Evolutionary conservation across 2,329 filamentous ascomycete genomes (phyloP).

Genomic region (Daldinia eschscholtzii): DNA sequence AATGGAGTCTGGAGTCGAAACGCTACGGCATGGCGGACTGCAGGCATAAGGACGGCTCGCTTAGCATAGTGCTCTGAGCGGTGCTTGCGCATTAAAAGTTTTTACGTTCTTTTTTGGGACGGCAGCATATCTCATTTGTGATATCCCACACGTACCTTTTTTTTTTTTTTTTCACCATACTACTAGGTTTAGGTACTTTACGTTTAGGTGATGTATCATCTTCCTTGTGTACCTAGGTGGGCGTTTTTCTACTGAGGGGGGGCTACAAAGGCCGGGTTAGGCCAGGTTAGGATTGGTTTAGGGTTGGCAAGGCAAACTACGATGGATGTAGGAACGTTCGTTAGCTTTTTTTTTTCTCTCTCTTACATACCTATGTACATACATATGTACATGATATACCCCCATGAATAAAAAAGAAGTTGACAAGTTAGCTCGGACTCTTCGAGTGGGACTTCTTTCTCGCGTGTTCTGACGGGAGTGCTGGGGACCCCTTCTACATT

Average conservation of each 20-base stretch:
- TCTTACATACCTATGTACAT: neutral
- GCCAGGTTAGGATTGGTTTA: no score
- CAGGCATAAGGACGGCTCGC: slow-evolving; percentile 44
- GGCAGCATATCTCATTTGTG: no score
- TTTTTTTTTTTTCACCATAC: no score
- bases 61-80: slow-evolving; percentile 44
- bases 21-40: slow-evolving; percentile 50
- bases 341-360: no score
- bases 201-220: no score
- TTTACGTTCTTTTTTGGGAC: neutral
- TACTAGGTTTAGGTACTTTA: no score
- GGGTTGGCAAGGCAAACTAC: no score
- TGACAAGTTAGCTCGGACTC: neutral
- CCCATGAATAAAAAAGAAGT: neutral
- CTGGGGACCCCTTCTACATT: slow-evolving; percentile 13
- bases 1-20: slow-evolving; percentile 48
- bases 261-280: no score
- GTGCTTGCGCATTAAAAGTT: neutral
- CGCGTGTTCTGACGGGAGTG: slow-evolving; percentile 1
- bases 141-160: no score
- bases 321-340: no score
- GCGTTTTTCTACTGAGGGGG: no score
- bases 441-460: neutral
- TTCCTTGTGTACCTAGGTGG: no score
- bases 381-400: neutral